Evolutionary conservation across 75 land plant species (phyloP).

Genomic region (Cunninghamia lanceolata): DNA sequence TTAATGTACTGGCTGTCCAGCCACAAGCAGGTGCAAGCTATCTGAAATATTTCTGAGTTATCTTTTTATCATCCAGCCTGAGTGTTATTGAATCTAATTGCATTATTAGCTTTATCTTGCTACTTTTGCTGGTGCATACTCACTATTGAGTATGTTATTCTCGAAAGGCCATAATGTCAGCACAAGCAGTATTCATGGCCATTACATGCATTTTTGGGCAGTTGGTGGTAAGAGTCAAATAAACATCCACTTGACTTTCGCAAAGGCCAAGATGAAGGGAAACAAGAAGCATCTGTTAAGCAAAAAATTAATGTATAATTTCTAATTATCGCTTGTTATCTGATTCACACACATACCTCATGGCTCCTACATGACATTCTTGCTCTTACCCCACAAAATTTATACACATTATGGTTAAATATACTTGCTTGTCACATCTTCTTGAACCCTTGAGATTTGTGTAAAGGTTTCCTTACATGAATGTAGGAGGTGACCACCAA

Average conservation of each 20-base stretch:
- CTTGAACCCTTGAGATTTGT: not conserved
- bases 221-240: not conserved
- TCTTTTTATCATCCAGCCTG: not conserved
- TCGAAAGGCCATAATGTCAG: not conserved
- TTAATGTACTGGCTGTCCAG: no score
- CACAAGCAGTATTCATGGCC: not conserved
- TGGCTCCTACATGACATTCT: not conserved
- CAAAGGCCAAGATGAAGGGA: not conserved
- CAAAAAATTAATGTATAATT: no score
- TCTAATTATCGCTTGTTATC: not conserved
- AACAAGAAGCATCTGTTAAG: not conserved
- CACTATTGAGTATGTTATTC: not conserved
- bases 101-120: not conserved
- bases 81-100: not conserved
- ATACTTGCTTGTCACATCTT: not conserved
- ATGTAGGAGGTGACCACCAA: not conserved
- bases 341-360: not conserved
- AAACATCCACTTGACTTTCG: not conserved
- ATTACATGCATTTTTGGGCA: not conserved
- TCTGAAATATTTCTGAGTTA: no score
- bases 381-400: not conserved
- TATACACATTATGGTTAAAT: not conserved
- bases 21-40: no score
- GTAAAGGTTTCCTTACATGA: not conserved
- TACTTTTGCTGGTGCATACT: not conserved